A percentile compares a stretch with the other conserved stretches of the same genome.
These are phyloP conservation scores for Artemisia argyi DNA, from an alignment of 129 eudicot genomes.

Conservation along the genomic window DNA sequence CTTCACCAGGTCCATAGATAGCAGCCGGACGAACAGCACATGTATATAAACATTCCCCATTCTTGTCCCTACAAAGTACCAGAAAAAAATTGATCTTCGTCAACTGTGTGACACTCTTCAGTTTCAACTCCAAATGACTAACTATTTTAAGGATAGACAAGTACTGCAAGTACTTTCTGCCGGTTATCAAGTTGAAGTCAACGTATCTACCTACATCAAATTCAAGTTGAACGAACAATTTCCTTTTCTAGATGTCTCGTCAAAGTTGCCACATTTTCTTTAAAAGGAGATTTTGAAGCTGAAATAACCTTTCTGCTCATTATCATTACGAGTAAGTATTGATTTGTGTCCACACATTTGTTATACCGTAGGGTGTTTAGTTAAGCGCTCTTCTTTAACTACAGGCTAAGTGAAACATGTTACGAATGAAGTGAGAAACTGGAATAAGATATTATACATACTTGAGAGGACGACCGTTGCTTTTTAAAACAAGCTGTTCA, in stretches of 20 bases:
- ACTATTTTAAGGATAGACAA: not conserved
- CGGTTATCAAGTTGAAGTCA: slow-evolving; percentile 4
- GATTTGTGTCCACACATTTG: not conserved
- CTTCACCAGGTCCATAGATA: slow-evolving; percentile 99
- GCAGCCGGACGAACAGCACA: slow-evolving; percentile 98
- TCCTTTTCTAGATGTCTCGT: slow-evolving; percentile 7
- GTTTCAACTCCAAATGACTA: not conserved
- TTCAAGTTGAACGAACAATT: not conserved
- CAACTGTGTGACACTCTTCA: not conserved
- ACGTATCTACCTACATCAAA: not conserved
- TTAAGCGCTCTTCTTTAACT: not conserved
- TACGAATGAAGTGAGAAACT: not conserved
- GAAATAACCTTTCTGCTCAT: slow-evolving; percentile 7
- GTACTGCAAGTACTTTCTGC: not conserved
- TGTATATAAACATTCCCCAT: slow-evolving; percentile 63
- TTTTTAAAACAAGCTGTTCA: slow-evolving; percentile 73
- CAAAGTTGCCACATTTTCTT: slow-evolving; percentile 9
- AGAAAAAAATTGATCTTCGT: not conserved
- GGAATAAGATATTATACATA: slow-evolving; percentile 32
- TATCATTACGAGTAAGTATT: slow-evolving; percentile 14
- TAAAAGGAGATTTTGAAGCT: not conserved
- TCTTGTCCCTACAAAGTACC: slow-evolving; percentile 45
- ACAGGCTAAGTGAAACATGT: slow-evolving; percentile 13
- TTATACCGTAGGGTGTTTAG: not conserved
- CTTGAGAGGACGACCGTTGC: slow-evolving; percentile 81